Evolutionary conservation across 2,329 filamentous ascomycete species (phyloP), one percentile per base, ranked within the genome.

Genomic region (Lasiodiplodia sp.): DNA sequence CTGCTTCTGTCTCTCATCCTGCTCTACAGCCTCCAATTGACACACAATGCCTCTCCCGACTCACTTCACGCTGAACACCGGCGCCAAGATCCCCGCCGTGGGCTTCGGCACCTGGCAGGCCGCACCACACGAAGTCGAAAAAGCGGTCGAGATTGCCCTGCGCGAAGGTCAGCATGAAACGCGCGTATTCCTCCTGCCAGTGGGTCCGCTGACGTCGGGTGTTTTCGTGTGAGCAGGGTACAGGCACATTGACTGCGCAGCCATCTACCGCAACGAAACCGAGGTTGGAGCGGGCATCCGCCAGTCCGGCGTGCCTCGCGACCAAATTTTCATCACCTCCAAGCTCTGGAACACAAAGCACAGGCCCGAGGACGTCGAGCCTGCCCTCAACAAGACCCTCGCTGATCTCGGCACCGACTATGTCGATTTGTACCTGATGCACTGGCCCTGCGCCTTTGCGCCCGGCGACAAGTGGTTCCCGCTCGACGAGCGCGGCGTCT

Each of bases 241-340:
- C 72, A 70, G 75, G 58, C 77, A 78, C 64, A 70, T 78, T 14
- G 76, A 76, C 49, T 49, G 47, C 56, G 64, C 40, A 2, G 60
- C 68, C 67, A 70, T 68, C 49, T 80, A 80, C 70, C 76, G 84
- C 67, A 92, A 90, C 69, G 90, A 91, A 77, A 84, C 84, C 67
- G 88, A 90, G 66, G 89, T 91, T 0, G 91, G 89, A 14, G 80
- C 84, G 71, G 91, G 87, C 23, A 87, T 92, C 75, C 86, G 84
- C 72, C 85, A 89, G 70, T 87, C 87, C 38, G 85, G 89, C 57
- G 84, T 92, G 12, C 88, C 89, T 69, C 85, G 89, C 57, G 81
- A 87, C 53, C 84, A 91, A 68, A 80, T 92, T 70, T 92, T 91
- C 78, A 83, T 92, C 72, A 89, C 87, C 2, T 89, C 87, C 12